A percentile compares a stretch with the other conserved stretches of the same genome.
These are phyloP conservation scores for Elsinoe perseae DNA, from an alignment of 2,329 filamentous ascomycete genomes.

Conservation along the genomic window DNA sequence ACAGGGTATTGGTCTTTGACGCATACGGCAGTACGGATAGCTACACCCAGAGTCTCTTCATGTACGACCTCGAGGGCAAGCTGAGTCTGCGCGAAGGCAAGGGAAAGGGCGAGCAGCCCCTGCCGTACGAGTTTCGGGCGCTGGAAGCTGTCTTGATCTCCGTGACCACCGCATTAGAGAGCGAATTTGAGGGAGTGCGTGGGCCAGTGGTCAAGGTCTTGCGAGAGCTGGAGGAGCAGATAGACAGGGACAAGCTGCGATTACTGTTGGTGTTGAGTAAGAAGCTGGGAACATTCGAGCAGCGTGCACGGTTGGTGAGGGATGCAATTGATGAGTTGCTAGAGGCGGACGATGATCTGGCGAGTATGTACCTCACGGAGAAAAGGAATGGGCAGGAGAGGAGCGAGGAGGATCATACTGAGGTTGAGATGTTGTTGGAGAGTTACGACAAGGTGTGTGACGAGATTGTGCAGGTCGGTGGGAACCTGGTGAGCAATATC, in stretches of 20 bases:
- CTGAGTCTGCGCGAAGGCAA: conserved; percentile 67
- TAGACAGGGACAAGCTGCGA: conserved; percentile 86
- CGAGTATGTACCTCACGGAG: conserved; percentile 91
- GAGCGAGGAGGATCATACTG: conserved; percentile 80
- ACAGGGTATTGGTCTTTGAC: conserved; percentile 91
- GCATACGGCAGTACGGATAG: conserved; percentile 91
- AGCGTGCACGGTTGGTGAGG: conserved; percentile 87
- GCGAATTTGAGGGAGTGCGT: conserved; percentile 87
- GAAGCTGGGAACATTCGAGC: conserved; percentile 91
- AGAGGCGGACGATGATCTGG: conserved; percentile 91
- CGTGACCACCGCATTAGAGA: conserved; percentile 83
- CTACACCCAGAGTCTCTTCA: conserved; percentile 92
- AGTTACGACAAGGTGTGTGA: conserved; percentile 97
- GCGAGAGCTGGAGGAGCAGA: conserved; percentile 88
- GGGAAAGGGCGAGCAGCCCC: conserved; percentile 43
- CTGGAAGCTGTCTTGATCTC: conserved; percentile 92
- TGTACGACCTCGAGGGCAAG: conserved; percentile 94
- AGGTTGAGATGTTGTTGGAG: conserved; percentile 93
- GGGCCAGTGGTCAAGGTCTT: conserved; percentile 87
- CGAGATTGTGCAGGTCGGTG: conserved; percentile 92
- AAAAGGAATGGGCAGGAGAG: conserved; percentile 66
- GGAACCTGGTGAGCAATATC: conserved; percentile 88
- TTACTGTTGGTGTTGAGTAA: conserved; percentile 90
- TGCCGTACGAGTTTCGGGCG: conserved; percentile 94
- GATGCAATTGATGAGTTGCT: conserved; percentile 93